Evolutionary conservation across 352 stramenopile genomes (phyloP), one percentile per base, ranked within the genome.

Genomic region (Globisporangium ultimum): DNA sequence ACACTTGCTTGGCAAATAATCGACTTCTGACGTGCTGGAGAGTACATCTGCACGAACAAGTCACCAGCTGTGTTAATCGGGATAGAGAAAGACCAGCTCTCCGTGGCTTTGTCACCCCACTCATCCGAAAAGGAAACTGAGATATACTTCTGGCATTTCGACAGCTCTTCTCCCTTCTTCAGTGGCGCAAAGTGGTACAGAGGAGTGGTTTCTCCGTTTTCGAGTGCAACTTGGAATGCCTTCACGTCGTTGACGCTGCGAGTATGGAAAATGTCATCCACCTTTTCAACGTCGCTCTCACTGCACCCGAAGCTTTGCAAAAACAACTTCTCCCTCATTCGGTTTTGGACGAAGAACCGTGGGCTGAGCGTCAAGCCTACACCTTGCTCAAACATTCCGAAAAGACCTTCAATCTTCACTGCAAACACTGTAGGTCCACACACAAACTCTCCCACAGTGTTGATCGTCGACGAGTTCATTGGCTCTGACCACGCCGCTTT

Each of bases 381-480:
- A 17, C 80, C 84, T 9, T 79, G 75, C 42, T 91, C 84, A 48
- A 93, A 95, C 17, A 88, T 65, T 11, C 86, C 86, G 41, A 93
- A 90, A 18, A 95, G 59, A 55, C 84, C 86, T 64, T 91, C 80
- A 47, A 95, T 82, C 61, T 93, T 89, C 46, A 95, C 73, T 9
- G 75, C 76, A 48, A 93, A 88, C 24, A 95, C 80, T 38, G 78
- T 88, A 18, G 80, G 69, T 0, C 86, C 81, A 40, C 80, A 91
- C 17, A 84, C 78, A 4, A 80, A 71, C 62, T 95, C 86, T 43
- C 86, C 86, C 38, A 86, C 80, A 9, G 86, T 95, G 50, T 93
- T 93, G n/a, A 95, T 84, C 0, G 86, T 85, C 11, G 86, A 89
- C 46, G 79, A 87, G 61, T 95, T 95, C 64, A 93, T 82, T 1